Evolutionary conservation across 2,329 filamentous ascomycete species (phyloP).

Genomic region (Fusarium stilboides): DNA sequence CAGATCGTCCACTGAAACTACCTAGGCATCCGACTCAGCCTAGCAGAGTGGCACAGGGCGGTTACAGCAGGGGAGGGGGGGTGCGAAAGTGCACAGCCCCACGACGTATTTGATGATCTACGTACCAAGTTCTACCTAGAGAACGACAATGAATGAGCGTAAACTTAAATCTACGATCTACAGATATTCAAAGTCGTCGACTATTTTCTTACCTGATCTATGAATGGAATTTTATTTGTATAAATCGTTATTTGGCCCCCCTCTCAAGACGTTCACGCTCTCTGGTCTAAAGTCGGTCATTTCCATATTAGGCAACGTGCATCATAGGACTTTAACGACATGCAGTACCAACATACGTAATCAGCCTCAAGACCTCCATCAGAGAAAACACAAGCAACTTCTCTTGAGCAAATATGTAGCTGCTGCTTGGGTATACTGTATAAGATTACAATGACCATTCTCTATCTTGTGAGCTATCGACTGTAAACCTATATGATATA

Average conservation of each 20-base stretch:
- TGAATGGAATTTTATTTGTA: background rate
- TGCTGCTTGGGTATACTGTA: too few species aligned
- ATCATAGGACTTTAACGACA: constrained; percentile 11
- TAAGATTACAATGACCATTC: too few species aligned
- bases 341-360: constrained; percentile 11
- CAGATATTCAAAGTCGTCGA: background rate
- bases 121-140: background rate
- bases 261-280: background rate
- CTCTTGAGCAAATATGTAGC: too few species aligned
- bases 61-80: constrained; percentile 6
- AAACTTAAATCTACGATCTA: background rate
- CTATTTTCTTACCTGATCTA: too few species aligned
- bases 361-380: constrained; percentile 9
- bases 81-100: constrained; percentile 28
- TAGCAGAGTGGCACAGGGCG: constrained; percentile 13
- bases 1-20: constrained; percentile 33
- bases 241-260: background rate
- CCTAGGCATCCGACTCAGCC: constrained; percentile 24
- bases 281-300: background rate
- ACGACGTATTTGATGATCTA: constrained; percentile 13
- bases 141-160: background rate
- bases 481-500: background rate
- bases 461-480: background rate
- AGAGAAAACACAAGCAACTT: too few species aligned
- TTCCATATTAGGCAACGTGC: constrained; percentile 22